Evolutionary conservation across 108 stramenopile species (phyloP).

Genomic region (Skeletonema grethae): DNA sequence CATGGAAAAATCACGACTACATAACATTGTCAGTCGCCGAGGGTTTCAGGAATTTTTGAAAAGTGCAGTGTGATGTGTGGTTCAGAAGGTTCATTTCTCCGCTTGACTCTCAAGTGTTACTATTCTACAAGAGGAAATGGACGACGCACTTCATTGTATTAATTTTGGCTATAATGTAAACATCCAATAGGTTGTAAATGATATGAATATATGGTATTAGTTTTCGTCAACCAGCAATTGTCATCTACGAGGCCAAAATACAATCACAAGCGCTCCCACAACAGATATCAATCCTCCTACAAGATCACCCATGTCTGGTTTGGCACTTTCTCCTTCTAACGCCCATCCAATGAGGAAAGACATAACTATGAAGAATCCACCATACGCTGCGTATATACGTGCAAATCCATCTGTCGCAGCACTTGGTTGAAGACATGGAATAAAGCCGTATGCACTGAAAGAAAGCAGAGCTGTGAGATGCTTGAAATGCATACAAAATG

Average conservation of each 20-base stretch:
- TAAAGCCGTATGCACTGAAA: constrained; percentile 66
- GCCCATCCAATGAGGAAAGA: constrained; percentile 81
- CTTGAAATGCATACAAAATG: too few relatives aligned
- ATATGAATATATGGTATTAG: background rate
- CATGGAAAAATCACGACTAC: background rate
- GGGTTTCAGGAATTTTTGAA: background rate
- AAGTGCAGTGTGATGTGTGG: background rate
- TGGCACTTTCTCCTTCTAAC: constrained; percentile 60
- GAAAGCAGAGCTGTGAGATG: too few relatives aligned
- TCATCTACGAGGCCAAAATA: constrained; percentile 77
- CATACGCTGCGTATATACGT: constrained; percentile 83
- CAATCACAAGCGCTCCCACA: constrained; percentile 61
- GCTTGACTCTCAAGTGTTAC: background rate
- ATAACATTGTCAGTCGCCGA: background rate
- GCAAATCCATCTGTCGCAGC: constrained; percentile 63
- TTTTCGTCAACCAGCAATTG: background rate
- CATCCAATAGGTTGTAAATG: background rate
- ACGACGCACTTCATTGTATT: background rate
- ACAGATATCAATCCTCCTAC: constrained; percentile 67
- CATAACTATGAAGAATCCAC: constrained; percentile 80
- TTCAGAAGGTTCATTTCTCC: background rate
- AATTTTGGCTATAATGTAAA: background rate
- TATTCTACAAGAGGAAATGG: constrained; percentile 2
- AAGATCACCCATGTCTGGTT: constrained; percentile 73
- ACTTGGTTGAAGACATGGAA: constrained; percentile 76